Evolutionary conservation across 331 rosid species (phyloP).

Genomic region (Spiraea crenata): DNA sequence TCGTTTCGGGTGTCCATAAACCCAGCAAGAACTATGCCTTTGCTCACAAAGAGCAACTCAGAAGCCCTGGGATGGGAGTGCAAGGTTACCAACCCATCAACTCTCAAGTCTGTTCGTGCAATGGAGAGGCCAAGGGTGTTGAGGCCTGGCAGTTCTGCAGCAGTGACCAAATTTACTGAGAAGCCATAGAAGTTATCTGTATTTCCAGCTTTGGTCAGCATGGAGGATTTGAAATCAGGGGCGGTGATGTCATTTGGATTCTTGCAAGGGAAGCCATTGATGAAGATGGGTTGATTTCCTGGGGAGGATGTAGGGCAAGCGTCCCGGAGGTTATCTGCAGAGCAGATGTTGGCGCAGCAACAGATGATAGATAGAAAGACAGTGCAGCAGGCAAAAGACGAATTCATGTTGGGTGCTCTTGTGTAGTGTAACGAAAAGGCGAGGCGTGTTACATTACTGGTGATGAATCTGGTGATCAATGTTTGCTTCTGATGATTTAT

Average conservation of each 20-base stretch:
- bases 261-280: conserved; percentile 76
- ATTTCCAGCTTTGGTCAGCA: conserved; percentile 43
- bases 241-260: conserved; percentile 35
- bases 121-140: conserved; percentile 74
- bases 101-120: conserved; percentile 57
- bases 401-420: conserved; percentile 27
- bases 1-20: conserved; percentile 54
- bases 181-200: conserved; percentile 35
- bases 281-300: conserved; percentile 35
- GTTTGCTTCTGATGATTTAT: conserved; percentile 1
- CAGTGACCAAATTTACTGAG: conserved; percentile 44
- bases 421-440: not conserved
- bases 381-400: conserved; percentile 15
- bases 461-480: not conserved
- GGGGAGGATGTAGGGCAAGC: conserved; percentile 46
- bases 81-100: conserved; percentile 47
- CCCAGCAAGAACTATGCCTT: conserved; percentile 46
- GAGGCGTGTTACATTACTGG: no score
- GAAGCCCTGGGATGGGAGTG: conserved; percentile 81
- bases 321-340: conserved; percentile 59
- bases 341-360: conserved; percentile 21
- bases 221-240: conserved; percentile 57
- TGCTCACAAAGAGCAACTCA: conserved; percentile 54
- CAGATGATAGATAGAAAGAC: conserved; percentile 25
- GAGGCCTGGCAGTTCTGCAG: conserved; percentile 61